A percentile compares a stretch with the other conserved stretches of the same genome.
Evolutionary conservation across 768 basidiomycete species (phyloP).

Genomic region (Pleurotus eryngii): DNA sequence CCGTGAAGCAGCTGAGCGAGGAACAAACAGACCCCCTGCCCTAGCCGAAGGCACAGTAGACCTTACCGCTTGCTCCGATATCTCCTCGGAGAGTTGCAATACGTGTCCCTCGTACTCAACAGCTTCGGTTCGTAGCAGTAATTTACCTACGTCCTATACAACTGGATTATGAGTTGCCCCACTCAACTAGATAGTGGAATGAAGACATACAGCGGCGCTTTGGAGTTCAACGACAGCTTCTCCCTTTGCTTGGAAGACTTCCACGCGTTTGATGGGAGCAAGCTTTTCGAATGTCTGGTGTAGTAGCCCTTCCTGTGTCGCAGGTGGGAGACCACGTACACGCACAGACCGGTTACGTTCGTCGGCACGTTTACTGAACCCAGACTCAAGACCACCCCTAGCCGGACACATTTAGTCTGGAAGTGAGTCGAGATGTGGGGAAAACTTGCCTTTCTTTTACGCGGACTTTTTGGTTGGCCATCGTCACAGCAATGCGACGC

Average conservation of each 20-base stretch:
- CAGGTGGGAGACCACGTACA: slow-evolving; percentile 68
- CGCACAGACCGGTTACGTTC: slow-evolving; percentile 69
- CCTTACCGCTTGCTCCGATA: slow-evolving; percentile 26
- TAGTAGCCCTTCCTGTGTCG: slow-evolving; percentile 84
- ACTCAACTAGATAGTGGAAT: not conserved
- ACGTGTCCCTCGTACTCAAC: slow-evolving; percentile 63
- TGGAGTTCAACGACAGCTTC: slow-evolving; percentile 68
- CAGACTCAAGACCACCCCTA: slow-evolving; percentile 47
- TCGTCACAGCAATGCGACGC: slow-evolving; percentile 84
- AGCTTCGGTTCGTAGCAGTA: slow-evolving; percentile 70
- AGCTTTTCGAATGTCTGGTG: slow-evolving; percentile 88
- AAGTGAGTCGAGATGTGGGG: not conserved
- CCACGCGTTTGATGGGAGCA: slow-evolving; percentile 64
- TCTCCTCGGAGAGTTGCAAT: slow-evolving; percentile 60
- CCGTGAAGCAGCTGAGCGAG: slow-evolving; percentile 59
- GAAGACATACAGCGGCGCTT: slow-evolving; percentile 53
- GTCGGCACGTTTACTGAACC: slow-evolving; percentile 54
- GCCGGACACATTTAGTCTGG: too few relatives aligned
- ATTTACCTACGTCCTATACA: slow-evolving; percentile 75
- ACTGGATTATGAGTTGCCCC: not conserved
- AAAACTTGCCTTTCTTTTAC: slow-evolving; percentile 45
- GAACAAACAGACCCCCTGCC: slow-evolving; percentile 58
- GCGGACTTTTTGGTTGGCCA: slow-evolving; percentile 71
- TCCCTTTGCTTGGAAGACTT: slow-evolving; percentile 60
- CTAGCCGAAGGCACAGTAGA: slow-evolving; percentile 32